Evolutionary conservation across 2,329 filamentous ascomycete species (phyloP).

Genomic region (Cladosporium oxysporum): DNA sequence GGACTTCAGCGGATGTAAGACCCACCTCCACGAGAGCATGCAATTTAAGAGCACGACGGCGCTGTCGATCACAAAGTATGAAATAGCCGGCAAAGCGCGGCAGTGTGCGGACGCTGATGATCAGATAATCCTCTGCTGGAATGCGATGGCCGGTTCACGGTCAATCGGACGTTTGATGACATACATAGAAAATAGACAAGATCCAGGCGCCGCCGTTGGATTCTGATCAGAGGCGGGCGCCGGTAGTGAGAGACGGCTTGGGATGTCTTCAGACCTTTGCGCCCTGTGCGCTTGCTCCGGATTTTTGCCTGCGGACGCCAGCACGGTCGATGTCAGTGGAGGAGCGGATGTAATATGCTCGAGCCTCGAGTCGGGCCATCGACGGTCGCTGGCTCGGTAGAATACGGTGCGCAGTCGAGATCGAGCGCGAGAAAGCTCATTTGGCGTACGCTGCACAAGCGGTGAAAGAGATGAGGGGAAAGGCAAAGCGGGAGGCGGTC

Average conservation of each 20-base stretch:
- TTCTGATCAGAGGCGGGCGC: neutral
- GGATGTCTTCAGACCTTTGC: constrained; percentile 9
- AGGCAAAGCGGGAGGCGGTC: constrained; percentile 7
- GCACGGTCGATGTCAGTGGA: constrained; percentile 11
- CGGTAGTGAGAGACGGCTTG: constrained; percentile 19
- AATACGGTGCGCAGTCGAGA: neutral
- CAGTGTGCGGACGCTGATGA: neutral
- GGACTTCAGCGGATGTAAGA: neutral
- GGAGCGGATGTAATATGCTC: constrained; percentile 8
- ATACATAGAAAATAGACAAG: neutral
- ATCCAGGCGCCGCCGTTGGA: constrained; percentile 4
- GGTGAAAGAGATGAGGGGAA: constrained; percentile 19
- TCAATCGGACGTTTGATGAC: neutral
- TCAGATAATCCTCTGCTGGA: neutral
- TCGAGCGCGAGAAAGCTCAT: constrained; percentile 2
- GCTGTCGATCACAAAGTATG: constrained; percentile 11
- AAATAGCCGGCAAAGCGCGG: neutral
- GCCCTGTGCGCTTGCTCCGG: constrained; percentile 15
- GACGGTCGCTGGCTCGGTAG: constrained; percentile 9
- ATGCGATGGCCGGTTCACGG: neutral
- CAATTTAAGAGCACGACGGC: constrained; percentile 17
- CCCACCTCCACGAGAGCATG: constrained; percentile 17
- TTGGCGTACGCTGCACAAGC: constrained; percentile 8
- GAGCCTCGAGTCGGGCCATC: constrained; percentile 7
- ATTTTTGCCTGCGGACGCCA: constrained; percentile 10